Conservation (phyloP, 176 grass and related monocot species). For the Oryza punctata region DNA sequence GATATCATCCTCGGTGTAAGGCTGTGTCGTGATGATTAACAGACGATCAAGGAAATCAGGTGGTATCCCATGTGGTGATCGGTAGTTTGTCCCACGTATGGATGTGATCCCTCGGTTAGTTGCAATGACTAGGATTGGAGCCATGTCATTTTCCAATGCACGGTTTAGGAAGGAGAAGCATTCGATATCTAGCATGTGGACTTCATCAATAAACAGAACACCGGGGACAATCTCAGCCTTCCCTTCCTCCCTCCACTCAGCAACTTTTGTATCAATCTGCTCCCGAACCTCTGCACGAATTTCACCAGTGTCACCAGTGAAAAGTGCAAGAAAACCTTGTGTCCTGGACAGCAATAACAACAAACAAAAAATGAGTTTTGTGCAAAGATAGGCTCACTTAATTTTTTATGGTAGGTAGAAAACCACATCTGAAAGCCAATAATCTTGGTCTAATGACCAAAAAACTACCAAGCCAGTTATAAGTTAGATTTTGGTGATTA, state of each 20-base stretch:
- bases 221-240: conserved; percentile 95
- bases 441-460: background rate
- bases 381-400: background rate
- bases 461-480: background rate
- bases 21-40: conserved; percentile 75
- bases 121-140: conserved; percentile 83
- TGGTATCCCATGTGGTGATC: conserved; percentile 83
- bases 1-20: conserved; percentile 70
- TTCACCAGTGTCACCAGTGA: conserved; percentile 96
- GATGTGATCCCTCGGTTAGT: conserved; percentile 89
- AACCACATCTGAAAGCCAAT: conserved; percentile 1
- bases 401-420: background rate
- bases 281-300: conserved; percentile 89
- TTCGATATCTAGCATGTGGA: conserved; percentile 96
- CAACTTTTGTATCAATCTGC: conserved; percentile 91
- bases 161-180: conserved; percentile 97
- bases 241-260: conserved; percentile 95
- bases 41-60: conserved; percentile 85
- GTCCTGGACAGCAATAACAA: conserved; percentile 58
- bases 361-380: conserved; percentile 15
- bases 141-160: conserved; percentile 92
- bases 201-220: conserved; percentile 96
- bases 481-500: background rate
- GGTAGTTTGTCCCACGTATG: conserved; percentile 88
- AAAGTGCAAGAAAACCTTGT: conserved; percentile 91